Percentiles rank a stretch among this genome's conserved stretches.
Conservation (phyloP, 768 basidiomycete species). For the Botryobasidium botryosum region DNA sequence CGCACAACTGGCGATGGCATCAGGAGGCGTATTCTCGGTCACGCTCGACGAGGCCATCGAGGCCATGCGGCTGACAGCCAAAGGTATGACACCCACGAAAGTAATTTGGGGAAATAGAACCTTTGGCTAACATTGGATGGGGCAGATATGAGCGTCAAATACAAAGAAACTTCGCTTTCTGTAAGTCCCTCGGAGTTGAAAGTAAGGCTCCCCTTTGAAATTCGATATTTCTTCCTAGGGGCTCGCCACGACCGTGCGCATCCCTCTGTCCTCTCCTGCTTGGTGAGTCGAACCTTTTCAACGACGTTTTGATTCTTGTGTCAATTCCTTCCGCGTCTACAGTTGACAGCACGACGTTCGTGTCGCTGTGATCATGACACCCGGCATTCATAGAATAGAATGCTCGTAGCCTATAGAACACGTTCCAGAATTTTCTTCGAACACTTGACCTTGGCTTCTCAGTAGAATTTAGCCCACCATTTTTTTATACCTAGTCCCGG, state of each 20-base stretch:
- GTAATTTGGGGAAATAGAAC: background rate
- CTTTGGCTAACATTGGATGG: slow-evolving; percentile 3
- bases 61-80: slow-evolving; percentile 80
- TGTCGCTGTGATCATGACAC: too few species aligned
- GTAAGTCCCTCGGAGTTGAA: slow-evolving; percentile 27
- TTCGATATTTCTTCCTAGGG: slow-evolving; percentile 28
- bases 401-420: too few species aligned
- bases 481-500: too few species aligned
- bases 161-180: slow-evolving; percentile 89
- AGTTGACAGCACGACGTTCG: background rate
- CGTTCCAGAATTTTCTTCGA: too few species aligned
- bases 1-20: slow-evolving; percentile 87
- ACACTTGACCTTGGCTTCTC: too few species aligned
- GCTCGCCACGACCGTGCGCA: slow-evolving; percentile 62
- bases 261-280: slow-evolving; percentile 71
- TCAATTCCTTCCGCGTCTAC: background rate
- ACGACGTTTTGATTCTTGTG: background rate
- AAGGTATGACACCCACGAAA: slow-evolving; percentile 15
- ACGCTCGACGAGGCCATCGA: slow-evolving; percentile 90
- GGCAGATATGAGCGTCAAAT: slow-evolving; percentile 86
- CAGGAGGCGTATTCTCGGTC: slow-evolving; percentile 71
- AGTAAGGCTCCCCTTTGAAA: slow-evolving; percentile 3
- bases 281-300: slow-evolving; percentile 27
- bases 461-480: too few species aligned
- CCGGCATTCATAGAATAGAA: too few species aligned